Conservation (phyloP, 371 early-diverging fungal genomes). For the Rhizopus arrhizus region DNA sequence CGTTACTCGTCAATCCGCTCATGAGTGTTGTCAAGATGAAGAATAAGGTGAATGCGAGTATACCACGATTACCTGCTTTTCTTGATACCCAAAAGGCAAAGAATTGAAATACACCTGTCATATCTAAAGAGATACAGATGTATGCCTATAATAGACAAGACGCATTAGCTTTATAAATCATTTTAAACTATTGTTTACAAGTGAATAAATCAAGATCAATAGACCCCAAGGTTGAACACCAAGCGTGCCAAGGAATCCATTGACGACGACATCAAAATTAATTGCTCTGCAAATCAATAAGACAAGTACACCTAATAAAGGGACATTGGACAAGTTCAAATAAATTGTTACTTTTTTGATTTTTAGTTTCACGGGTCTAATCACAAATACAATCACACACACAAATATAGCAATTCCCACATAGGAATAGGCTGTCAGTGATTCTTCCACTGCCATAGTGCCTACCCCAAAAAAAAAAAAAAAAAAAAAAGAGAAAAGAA, state of each 20-base stretch:
- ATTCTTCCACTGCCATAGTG: conserved; percentile 11
- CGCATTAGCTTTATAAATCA: background rate
- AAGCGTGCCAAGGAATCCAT: conserved; percentile 66
- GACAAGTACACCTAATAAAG: conserved; percentile 65
- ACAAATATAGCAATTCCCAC: conserved; percentile 57
- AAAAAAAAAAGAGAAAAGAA: conserved; percentile 8
- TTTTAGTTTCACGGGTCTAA: conserved; percentile 52
- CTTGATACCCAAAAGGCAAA: conserved; percentile 69
- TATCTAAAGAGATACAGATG: conserved; percentile 81
- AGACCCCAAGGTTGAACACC: conserved; percentile 79
- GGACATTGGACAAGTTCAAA: conserved; percentile 70
- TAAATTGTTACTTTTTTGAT: conserved; percentile 38
- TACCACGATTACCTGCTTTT: conserved; percentile 61
- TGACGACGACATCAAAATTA: conserved; percentile 46
- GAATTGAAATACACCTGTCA: conserved; percentile 75
- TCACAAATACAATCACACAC: conserved; percentile 53
- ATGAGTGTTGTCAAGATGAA: conserved; percentile 71
- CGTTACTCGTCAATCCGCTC: conserved; percentile 79
- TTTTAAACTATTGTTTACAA: conserved; percentile 41
- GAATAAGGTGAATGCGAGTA: conserved; percentile 65
- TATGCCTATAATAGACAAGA: conserved; percentile 57
- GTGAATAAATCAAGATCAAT: conserved; percentile 73
- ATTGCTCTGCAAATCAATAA: conserved; percentile 63
- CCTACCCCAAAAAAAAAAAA: no score
- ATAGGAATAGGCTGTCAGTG: conserved; percentile 49